phyloP scores from a whole-genome alignment of 2,329 filamentous ascomycete species.

The Verticillium zaregamsianum region DNA sequence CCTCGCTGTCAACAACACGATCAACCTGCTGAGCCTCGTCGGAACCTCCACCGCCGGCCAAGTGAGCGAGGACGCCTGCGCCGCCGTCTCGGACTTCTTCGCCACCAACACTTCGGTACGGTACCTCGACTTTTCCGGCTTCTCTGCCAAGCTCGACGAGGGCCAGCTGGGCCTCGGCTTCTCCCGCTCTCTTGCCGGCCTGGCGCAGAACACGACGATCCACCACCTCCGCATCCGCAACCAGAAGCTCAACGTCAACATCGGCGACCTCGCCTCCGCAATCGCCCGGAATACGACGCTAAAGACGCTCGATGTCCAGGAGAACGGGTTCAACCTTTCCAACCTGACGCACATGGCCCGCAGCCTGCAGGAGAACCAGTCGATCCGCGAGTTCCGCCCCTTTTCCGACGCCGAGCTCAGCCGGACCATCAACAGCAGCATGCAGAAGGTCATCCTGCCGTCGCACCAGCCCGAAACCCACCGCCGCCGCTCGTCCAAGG shows the following conservation, averaged over 20 bases:
- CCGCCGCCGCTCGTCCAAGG: slow-evolving; percentile 1
- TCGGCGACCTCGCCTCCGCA: slow-evolving; percentile 47
- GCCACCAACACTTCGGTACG: slow-evolving; percentile 44
- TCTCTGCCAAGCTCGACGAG: slow-evolving; percentile 53
- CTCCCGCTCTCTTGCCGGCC: slow-evolving; percentile 43
- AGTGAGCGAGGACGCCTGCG: slow-evolving; percentile 40
- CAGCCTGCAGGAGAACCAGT: slow-evolving; percentile 36
- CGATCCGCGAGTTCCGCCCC: slow-evolving; percentile 39
- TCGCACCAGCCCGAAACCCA: slow-evolving; percentile 3
- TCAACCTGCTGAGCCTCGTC: slow-evolving; percentile 49
- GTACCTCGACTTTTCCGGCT: slow-evolving; percentile 54
- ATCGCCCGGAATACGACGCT: slow-evolving; percentile 45
- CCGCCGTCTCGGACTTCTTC: slow-evolving; percentile 46
- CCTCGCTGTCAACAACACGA: slow-evolving; percentile 43
- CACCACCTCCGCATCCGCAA: slow-evolving; percentile 52
- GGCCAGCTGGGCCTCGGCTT: slow-evolving; percentile 51
- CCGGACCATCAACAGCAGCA: slow-evolving; percentile 24
- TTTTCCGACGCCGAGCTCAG: slow-evolving; percentile 32
- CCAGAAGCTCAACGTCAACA: slow-evolving; percentile 50
- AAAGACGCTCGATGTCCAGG: slow-evolving; percentile 48
- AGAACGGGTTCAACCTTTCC: slow-evolving; percentile 51
- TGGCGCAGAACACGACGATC: slow-evolving; percentile 38
- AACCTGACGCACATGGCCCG: slow-evolving; percentile 43
- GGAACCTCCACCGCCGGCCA: slow-evolving; percentile 48
- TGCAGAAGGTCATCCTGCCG: slow-evolving; percentile 10